These are phyloP conservation scores for Corynascus novoguineensis DNA, from an alignment of 495 filamentous ascomycete species.

Conservation along the genomic window DNA sequence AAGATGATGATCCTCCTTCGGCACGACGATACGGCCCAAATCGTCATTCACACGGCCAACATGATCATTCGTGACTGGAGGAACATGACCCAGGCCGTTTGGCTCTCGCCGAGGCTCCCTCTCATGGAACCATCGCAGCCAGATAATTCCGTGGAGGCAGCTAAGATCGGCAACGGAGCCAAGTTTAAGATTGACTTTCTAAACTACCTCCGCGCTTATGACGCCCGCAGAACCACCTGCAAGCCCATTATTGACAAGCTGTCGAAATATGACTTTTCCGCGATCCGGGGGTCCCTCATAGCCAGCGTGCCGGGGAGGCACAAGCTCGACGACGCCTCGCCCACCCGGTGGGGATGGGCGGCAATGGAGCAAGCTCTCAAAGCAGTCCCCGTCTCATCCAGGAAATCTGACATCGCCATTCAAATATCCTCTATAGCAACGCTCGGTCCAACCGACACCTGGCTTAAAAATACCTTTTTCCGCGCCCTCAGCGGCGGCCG, in stretches of 20 bases:
- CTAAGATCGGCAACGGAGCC: slow-evolving; percentile 52
- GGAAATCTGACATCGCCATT: slow-evolving; percentile 55
- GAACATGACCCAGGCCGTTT: slow-evolving; percentile 81
- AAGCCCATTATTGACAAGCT: slow-evolving; percentile 52
- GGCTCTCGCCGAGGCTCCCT: slow-evolving; percentile 72
- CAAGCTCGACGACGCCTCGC: slow-evolving; percentile 38
- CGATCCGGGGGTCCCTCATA: slow-evolving; percentile 65
- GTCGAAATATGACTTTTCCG: slow-evolving; percentile 60
- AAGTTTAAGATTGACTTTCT: slow-evolving; percentile 74
- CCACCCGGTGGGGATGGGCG: slow-evolving; percentile 69
- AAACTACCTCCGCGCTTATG: slow-evolving; percentile 67
- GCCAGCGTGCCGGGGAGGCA: slow-evolving; percentile 70
- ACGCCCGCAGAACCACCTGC: slow-evolving; percentile 46
- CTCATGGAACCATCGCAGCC: slow-evolving; percentile 16
- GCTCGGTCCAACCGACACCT: slow-evolving; percentile 65
- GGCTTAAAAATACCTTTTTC: slow-evolving; percentile 67
- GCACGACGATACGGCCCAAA: slow-evolving; percentile 69
- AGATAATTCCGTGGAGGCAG: background rate
- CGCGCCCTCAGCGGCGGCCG: slow-evolving; percentile 37
- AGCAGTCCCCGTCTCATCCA: slow-evolving; percentile 39
- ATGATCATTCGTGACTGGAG: slow-evolving; percentile 82
- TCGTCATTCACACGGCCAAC: slow-evolving; percentile 86
- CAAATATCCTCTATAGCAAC: slow-evolving; percentile 84
- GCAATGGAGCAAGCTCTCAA: slow-evolving; percentile 57
- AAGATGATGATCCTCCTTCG: slow-evolving; percentile 84